Conservation (phyloP, 805 yeast genomes). For the Wickerhamiella kurtzmanii region DNA sequence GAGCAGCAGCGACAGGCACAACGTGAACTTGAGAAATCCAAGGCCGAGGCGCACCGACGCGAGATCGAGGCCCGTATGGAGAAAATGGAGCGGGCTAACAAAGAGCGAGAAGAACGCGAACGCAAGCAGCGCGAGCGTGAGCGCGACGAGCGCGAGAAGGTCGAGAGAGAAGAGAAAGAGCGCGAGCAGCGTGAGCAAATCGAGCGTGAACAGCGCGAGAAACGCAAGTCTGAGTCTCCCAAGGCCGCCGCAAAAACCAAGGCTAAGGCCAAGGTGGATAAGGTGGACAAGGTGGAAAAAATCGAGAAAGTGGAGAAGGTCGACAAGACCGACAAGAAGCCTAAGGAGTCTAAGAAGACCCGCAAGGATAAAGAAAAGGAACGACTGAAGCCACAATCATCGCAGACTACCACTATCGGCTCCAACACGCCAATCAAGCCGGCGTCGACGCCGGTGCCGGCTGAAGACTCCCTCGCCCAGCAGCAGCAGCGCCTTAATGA, state of each 20-base stretch:
- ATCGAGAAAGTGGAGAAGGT: constrained; percentile 4
- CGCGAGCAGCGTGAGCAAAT: constrained; percentile 8
- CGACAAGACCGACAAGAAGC: constrained; percentile 1
- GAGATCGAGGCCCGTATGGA: constrained; percentile 23
- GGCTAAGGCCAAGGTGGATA: constrained; percentile 15
- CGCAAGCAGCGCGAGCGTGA: constrained; percentile 15
- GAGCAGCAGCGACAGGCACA: constrained; percentile 15
- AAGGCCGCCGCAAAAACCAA: constrained; percentile 20
- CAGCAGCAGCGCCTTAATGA: neutral
- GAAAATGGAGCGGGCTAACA: constrained; percentile 19
- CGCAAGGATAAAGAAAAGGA: neutral
- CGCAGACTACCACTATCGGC: too few relatives aligned
- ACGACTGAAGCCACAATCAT: too few relatives aligned
- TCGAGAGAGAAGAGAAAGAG: constrained; percentile 15
- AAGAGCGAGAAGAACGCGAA: constrained; percentile 4
- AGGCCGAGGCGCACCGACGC: constrained; percentile 21
- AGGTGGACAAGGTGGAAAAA: constrained; percentile 5
- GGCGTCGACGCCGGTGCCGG: neutral
- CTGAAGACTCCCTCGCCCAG: neutral
- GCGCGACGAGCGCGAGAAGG: constrained; percentile 10
- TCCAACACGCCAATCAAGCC: neutral
- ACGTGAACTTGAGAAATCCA: constrained; percentile 20
- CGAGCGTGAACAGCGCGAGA: constrained; percentile 1
- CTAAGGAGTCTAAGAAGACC: constrained; percentile 2
- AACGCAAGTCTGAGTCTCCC: constrained; percentile 18